These are phyloP conservation scores for Endothia cerciana DNA, from an alignment of 2,329 filamentous ascomycete species.

Conservation along the genomic window DNA sequence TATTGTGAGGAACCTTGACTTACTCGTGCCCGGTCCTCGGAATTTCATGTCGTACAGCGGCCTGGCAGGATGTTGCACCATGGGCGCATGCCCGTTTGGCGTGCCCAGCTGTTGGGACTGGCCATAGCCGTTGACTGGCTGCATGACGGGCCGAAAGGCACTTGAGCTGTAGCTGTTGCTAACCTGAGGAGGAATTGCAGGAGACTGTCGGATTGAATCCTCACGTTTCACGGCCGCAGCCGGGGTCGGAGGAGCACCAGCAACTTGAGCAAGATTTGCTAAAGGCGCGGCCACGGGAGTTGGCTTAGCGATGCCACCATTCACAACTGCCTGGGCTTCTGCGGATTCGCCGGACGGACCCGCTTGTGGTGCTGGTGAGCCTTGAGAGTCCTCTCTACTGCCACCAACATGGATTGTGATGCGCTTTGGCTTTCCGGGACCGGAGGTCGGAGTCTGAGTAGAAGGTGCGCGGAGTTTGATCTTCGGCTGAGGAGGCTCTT, in stretches of 20 bases:
- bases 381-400: conserved; percentile 54
- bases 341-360: conserved; percentile 42
- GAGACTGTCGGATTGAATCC: conserved; percentile 41
- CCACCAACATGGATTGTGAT: conserved; percentile 74
- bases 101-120: conserved; percentile 24
- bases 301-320: conserved; percentile 34
- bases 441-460: conserved; percentile 46
- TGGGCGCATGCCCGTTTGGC: conserved; percentile 21
- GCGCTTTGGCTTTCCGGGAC: conserved; percentile 54
- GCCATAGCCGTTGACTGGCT: conserved; percentile 17
- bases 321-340: conserved; percentile 38
- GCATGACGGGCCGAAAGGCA: conserved; percentile 29
- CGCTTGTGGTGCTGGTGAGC: conserved; percentile 52
- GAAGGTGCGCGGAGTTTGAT: conserved; percentile 77
- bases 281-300: conserved; percentile 27
- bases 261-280: conserved; percentile 36
- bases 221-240: conserved; percentile 44
- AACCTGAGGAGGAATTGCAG: conserved; percentile 34
- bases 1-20: background rate
- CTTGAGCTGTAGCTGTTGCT: conserved; percentile 36
- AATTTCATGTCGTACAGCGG: conserved; percentile 25
- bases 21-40: conserved; percentile 28
- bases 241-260: conserved; percentile 51
- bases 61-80: conserved; percentile 12
- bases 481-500: conserved; percentile 74